Evolutionary conservation across 768 basidiomycete species (phyloP).

Genomic region (Nevesoporus exiguus): DNA sequence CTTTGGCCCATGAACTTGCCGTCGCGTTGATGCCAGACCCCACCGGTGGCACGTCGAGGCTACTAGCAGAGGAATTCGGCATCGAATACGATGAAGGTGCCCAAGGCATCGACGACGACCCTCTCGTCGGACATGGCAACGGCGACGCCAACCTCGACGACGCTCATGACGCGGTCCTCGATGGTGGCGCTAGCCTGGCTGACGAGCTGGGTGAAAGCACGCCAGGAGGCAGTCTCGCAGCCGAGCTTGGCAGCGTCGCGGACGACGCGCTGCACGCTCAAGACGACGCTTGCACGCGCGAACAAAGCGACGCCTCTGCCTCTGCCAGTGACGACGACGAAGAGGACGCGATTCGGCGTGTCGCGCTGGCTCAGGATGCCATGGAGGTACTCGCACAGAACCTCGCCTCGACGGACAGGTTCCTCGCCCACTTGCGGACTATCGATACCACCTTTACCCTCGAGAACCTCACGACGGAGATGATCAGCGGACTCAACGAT

Average conservation of each 20-base stretch:
- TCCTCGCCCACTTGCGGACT: slow-evolving; percentile 66
- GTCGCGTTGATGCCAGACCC: slow-evolving; percentile 88
- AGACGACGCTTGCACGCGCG: slow-evolving; percentile 12
- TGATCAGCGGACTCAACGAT: slow-evolving; percentile 76
- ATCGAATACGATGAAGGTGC: slow-evolving; percentile 87
- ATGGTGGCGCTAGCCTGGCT: slow-evolving; percentile 38
- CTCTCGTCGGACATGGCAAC: slow-evolving; percentile 25
- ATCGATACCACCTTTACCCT: slow-evolving; percentile 54
- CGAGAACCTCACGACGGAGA: slow-evolving; percentile 69
- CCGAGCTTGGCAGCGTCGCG: slow-evolving; percentile 21
- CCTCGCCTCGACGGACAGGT: slow-evolving; percentile 73
- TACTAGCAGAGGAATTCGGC: slow-evolving; percentile 85
- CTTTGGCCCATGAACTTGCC: slow-evolving; percentile 84
- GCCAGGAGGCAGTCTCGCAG: slow-evolving; percentile 19
- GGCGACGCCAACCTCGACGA: slow-evolving; percentile 30
- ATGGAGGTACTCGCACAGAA: slow-evolving; percentile 72
- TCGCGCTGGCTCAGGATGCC: slow-evolving; percentile 46
- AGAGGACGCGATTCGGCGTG: slow-evolving; percentile 25
- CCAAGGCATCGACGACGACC: slow-evolving; percentile 60
- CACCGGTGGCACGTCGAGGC: slow-evolving; percentile 60
- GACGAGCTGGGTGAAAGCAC: slow-evolving; percentile 36
- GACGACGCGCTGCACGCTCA: slow-evolving; percentile 17
- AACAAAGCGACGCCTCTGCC: slow-evolving; percentile 11
- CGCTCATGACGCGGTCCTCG: slow-evolving; percentile 27
- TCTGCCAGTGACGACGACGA: slow-evolving; percentile 25